Base-by-base conservation (phyloP, 2,329 filamentous ascomycete genomes). In the Calonectria pauciramosa region DNA sequence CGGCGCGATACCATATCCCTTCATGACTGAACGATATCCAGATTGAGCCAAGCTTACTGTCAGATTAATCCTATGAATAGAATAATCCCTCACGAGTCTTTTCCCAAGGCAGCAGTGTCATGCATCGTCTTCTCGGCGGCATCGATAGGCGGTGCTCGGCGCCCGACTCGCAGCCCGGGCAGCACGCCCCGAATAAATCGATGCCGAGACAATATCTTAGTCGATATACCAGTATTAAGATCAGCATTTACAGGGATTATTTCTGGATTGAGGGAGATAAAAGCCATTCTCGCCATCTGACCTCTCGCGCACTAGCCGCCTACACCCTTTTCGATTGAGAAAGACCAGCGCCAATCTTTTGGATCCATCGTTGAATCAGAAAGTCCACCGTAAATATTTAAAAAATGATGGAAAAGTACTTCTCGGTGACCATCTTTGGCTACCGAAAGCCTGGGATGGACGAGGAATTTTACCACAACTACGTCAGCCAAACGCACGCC, bases 381-480 rank as follows among this genome's bases (percentile, higher is more conserved):
- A 47, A 44, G 10, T 32, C 32, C 9, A 70, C 26, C 36, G 11
- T 7, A 16, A 36, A 1, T 32, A 78, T 78, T 75, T 8, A 66
- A 10, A 54, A 11, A 32, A 71, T 63, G 36, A 32, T 63, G 4
- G 69, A 78, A 16, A 76, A 66, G 18, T 73, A 75, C 41, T 78
- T 79, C 9, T 73, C 74, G 2, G 60, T 80, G 1, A 80, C 78
- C 16, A 80, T 80, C n/a, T 78, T 77, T 59, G 79, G 77, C n/a
- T 79, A 78, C 36, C 74, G 76, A 20, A 79, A 79, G 44, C 72
- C 75, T 6, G 76, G 74, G 6, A 72, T 79, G 63, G 73, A 74
- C 18, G 78, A 80, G 7, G 75, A 79, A 51, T 74, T 72, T 56
- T 80, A 80, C 26, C 78, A 77, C 44, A 34, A 77, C 28, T 78